Percentiles rank a stretch among this genome's conserved stretches.
Evolutionary conservation across 2,329 filamentous ascomycete species (phyloP).

Genomic region (Neoarthrinium moseri): DNA sequence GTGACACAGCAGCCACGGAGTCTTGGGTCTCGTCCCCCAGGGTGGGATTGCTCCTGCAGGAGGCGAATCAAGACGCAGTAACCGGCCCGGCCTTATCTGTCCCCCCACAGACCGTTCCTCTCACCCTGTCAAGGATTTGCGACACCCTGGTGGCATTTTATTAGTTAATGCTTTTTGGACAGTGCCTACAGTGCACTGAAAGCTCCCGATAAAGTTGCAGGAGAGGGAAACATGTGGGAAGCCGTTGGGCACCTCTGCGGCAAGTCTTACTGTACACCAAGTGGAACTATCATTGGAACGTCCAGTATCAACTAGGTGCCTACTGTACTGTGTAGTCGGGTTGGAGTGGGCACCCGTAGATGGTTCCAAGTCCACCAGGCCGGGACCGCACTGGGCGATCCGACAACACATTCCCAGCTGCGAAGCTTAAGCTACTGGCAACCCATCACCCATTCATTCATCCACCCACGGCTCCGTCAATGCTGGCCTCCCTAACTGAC

Average conservation of each 20-base stretch:
- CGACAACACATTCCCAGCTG: too few species aligned
- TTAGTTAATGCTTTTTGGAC: not conserved
- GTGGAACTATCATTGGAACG: not conserved
- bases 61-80: not conserved
- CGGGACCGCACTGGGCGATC: too few species aligned
- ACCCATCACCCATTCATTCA: too few species aligned
- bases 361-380: too few species aligned
- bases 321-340: too few species aligned
- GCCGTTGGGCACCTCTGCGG: not conserved
- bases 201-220: not conserved
- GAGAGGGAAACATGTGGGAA: not conserved
- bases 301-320: too few species aligned
- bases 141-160: not conserved
- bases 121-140: not conserved
- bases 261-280: not conserved
- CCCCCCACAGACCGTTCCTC: conserved; percentile 5
- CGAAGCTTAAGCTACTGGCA: too few species aligned
- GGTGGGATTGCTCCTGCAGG: conserved; percentile 1
- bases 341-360: too few species aligned
- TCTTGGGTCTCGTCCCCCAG: not conserved
- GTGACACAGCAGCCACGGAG: too few species aligned
- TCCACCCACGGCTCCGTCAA: too few species aligned
- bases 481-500: too few species aligned
- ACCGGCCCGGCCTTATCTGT: conserved; percentile 1
- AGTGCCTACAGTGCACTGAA: not conserved